Evolutionary conservation across 345 rosid genomes (phyloP), one percentile per base, ranked within the genome.

Genomic region (Kandelia obovata): DNA sequence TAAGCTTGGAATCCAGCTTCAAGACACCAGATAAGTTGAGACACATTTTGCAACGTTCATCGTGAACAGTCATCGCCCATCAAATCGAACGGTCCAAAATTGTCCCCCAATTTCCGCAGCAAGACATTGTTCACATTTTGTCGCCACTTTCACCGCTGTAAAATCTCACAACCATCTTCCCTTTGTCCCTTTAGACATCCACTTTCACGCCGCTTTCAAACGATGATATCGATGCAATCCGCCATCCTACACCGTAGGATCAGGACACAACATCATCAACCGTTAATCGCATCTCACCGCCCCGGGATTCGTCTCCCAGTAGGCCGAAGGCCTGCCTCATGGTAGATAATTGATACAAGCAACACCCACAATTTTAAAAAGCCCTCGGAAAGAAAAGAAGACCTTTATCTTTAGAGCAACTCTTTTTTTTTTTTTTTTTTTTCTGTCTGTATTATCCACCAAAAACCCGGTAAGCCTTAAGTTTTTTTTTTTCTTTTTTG

Each of bases 231-330:
- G n/a, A 62, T 47, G 75, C 25, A 56, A 73, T 32, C 7, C 35
- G 6, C 5, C 7, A 5, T 34, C 58, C 5, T 21, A 58, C 59
- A 35, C 74, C 83, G 83, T 76, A 55, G 15, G 83, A 82, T 82
- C 64, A 64, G 7, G 34, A 64, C 37, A 58, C 35, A n/a, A 60
- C 39, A 31, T 27, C 57, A 69, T 58, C 64, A 55, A 53, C 82
- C 82, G 70, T 78, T 43, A 59, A 77, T 75, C 68, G 49, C 49
- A 16, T 43, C 49, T 11, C 17, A 34, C 5, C 0, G 46, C 16
- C 49, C 17, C 49, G 49, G 1, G 58, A 56, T 23, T 16, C 13
- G 11, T 5, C 28, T 27, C 59, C 30, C 30, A 1, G 30, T 55
- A 8, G 5, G 13, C 30, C 59, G 4, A 1, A 25, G 28, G 31